Conservation (phyloP, 2,329 filamentous ascomycete genomes). For the Aspergillus fischeri region DNA sequence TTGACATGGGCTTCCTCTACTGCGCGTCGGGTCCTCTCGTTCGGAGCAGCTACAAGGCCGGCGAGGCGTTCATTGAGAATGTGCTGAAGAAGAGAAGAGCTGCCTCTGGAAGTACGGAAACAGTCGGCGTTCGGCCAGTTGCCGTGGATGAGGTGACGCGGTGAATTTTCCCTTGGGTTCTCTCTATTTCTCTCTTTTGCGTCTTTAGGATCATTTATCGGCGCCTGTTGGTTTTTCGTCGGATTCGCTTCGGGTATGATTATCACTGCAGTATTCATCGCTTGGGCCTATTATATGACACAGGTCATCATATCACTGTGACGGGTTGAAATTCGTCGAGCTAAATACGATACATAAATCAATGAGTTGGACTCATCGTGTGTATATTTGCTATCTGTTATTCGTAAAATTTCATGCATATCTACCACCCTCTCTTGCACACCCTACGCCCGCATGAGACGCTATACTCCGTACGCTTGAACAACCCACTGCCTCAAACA, state of each 20-base stretch:
- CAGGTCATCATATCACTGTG: background rate
- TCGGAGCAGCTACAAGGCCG: slow-evolving; percentile 93
- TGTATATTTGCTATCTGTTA: slow-evolving; percentile 1
- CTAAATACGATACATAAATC: slow-evolving; percentile 8
- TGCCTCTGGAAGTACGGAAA: slow-evolving; percentile 24
- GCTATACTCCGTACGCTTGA: background rate
- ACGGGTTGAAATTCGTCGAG: background rate
- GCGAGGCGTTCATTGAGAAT: slow-evolving; percentile 98
- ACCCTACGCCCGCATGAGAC: slow-evolving; percentile 10
- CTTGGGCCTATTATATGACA: slow-evolving; percentile 1
- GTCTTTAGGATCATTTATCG: slow-evolving; percentile 1
- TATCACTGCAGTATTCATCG: background rate
- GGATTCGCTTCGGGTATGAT: background rate
- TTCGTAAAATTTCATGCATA: slow-evolving; percentile 7
- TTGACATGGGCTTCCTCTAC: slow-evolving; percentile 96
- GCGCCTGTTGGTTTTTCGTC: background rate
- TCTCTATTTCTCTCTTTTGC: slow-evolving; percentile 6
- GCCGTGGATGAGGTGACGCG: slow-evolving; percentile 24
- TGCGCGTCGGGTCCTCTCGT: slow-evolving; percentile 91
- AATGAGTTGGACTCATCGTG: slow-evolving; percentile 2
- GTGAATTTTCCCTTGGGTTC: slow-evolving; percentile 18
- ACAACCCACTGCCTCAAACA: background rate
- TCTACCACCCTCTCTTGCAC: background rate
- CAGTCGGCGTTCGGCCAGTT: slow-evolving; percentile 22
- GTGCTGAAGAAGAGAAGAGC: slow-evolving; percentile 74